Evolutionary conservation across 2,329 filamentous ascomycete genomes (phyloP).

Genomic region (Xylariaceae sp.): DNA sequence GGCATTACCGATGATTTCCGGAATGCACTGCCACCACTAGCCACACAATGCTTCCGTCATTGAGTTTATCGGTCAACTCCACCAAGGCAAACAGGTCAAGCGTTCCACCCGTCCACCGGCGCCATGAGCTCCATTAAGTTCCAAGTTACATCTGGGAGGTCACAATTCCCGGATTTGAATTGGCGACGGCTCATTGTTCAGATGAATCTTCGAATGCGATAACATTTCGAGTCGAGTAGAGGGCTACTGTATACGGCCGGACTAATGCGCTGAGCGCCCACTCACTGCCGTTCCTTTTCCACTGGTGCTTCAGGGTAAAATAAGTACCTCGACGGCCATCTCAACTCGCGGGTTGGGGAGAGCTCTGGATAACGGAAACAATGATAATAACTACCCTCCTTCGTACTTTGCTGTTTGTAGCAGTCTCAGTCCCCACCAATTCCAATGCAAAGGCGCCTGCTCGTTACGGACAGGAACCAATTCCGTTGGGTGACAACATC

Average conservation of each 20-base stretch:
- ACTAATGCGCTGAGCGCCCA: neutral
- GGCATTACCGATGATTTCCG: neutral
- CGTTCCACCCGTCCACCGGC: no score
- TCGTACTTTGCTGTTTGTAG: slow-evolving; percentile 14
- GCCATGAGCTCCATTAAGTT: no score
- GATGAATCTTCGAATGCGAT: neutral
- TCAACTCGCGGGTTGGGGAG: neutral
- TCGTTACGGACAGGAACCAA: slow-evolving; percentile 30
- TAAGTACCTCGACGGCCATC: neutral
- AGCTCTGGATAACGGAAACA: neutral
- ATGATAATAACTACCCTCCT: slow-evolving; percentile 6
- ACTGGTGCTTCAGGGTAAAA: neutral
- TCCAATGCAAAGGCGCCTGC: slow-evolving; percentile 14
- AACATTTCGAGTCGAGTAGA: neutral
- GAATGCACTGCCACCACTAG: neutral
- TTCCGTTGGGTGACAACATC: slow-evolving; percentile 31
- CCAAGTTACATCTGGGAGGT: no score
- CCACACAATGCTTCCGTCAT: neutral
- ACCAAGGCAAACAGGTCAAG: no score
- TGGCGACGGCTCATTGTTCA: neutral
- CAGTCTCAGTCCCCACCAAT: slow-evolving; percentile 13
- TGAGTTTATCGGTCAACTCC: no score
- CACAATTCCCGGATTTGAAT: neutral
- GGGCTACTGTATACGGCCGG: neutral
- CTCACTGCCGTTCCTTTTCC: neutral